Evolutionary conservation across 1,284 basidiomycete genomes (phyloP).

Genomic region (Papiliotrema flavescens): DNA sequence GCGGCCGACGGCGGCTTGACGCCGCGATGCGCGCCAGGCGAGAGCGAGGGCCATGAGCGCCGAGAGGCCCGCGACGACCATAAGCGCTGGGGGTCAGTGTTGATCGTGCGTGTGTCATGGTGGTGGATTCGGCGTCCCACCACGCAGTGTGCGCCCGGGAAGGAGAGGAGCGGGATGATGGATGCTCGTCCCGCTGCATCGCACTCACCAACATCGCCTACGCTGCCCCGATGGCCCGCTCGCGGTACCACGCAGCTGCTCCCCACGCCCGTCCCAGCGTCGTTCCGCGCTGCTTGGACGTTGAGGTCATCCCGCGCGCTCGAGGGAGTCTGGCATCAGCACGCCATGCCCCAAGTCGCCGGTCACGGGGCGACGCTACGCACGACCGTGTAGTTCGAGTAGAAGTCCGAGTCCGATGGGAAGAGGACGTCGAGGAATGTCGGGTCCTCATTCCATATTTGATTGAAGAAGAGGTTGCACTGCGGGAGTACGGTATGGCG

Average conservation of each 20-base stretch:
- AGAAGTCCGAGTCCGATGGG: conserved; percentile 29
- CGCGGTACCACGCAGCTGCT: conserved; percentile 38
- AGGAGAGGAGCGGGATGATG: not conserved
- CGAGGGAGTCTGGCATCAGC: conserved; percentile 10
- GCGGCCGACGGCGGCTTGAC: conserved; percentile 43
- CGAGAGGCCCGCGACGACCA: conserved; percentile 36
- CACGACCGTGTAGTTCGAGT: conserved; percentile 30
- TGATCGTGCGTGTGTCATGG: no score
- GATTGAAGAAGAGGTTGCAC: conserved; percentile 51
- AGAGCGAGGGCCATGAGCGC: conserved; percentile 27
- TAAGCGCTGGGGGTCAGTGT: conserved; percentile 26
- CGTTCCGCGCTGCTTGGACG: conserved; percentile 21
- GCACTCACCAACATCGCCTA: conserved; percentile 44
- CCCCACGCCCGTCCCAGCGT: conserved; percentile 39
- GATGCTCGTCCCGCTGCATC: not conserved
- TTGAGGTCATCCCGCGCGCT: conserved; percentile 30
- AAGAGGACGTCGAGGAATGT: conserved; percentile 33
- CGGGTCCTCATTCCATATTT: conserved; percentile 31
- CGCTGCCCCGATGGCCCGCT: conserved; percentile 29
- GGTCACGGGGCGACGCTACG: conserved; percentile 6
- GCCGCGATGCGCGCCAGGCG: conserved; percentile 16
- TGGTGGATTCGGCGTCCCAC: no score
- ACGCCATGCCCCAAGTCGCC: not conserved
- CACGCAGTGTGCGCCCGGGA: no score
- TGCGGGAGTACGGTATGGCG: conserved; percentile 44